phyloP scores from a whole-genome alignment of 2,329 filamentous ascomycete species.

The Phialophora verrucosa region DNA sequence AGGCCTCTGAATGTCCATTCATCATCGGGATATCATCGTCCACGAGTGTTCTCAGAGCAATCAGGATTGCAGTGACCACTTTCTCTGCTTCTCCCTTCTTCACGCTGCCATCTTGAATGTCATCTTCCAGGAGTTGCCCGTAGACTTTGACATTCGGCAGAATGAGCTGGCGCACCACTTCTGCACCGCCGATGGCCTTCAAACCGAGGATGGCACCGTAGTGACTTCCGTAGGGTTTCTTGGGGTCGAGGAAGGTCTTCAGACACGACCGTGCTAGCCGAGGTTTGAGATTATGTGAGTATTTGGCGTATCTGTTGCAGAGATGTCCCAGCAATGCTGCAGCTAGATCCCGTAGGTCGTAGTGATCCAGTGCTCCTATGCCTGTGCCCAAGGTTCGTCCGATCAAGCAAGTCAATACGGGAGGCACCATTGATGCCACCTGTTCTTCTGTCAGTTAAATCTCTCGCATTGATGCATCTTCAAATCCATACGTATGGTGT shows the following conservation, averaged over 20 bases:
- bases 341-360: slow-evolving; percentile 81
- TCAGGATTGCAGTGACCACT: slow-evolving; percentile 63
- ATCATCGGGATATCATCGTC: slow-evolving; percentile 50
- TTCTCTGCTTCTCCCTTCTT: slow-evolving; percentile 65
- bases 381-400: slow-evolving; percentile 75
- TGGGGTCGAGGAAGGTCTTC: slow-evolving; percentile 87
- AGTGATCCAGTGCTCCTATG: slow-evolving; percentile 64
- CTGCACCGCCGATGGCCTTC: slow-evolving; percentile 73
- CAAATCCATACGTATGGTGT: slow-evolving; percentile 63
- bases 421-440: slow-evolving; percentile 74
- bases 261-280: slow-evolving; percentile 92
- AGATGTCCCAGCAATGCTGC: slow-evolving; percentile 81
- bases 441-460: slow-evolving; percentile 37
- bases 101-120: slow-evolving; percentile 53
- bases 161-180: slow-evolving; percentile 68
- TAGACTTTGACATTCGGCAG: slow-evolving; percentile 70
- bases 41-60: slow-evolving; percentile 61
- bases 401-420: slow-evolving; percentile 89
- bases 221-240: slow-evolving; percentile 79
- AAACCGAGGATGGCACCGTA: slow-evolving; percentile 88
- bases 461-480: background rate
- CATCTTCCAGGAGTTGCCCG: slow-evolving; percentile 65
- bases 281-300: slow-evolving; percentile 80
- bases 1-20: slow-evolving; percentile 48
- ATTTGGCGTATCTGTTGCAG: slow-evolving; percentile 77